Evolutionary conservation across 352 stramenopile species (phyloP).

Genomic region (Phytophthora fragariaefolia): DNA sequence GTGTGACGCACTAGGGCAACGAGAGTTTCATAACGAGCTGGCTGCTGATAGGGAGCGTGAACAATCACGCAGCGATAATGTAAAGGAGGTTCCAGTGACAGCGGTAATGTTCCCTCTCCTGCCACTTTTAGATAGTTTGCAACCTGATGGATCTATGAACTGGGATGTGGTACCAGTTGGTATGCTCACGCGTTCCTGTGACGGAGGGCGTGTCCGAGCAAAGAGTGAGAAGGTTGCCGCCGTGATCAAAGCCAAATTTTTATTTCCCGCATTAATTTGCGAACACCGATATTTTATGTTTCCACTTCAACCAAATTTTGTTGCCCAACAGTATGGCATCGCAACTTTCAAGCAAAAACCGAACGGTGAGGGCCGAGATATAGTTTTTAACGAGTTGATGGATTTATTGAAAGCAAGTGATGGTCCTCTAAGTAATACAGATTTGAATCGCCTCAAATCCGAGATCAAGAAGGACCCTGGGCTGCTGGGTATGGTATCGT

Average conservation of each 20-base stretch:
- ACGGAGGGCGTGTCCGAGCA: background rate
- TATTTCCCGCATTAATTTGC: background rate
- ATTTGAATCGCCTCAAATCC: constrained; percentile 8
- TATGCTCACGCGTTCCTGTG: background rate
- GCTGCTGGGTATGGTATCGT: constrained; percentile 12
- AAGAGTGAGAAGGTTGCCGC: background rate
- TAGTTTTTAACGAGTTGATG: constrained; percentile 25
- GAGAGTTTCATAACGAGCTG: no score
- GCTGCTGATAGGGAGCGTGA: no score
- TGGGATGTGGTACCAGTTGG: background rate
- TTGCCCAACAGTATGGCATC: constrained; percentile 23
- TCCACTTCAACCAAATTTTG: constrained; percentile 25
- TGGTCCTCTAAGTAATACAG: constrained; percentile 7
- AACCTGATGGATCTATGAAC: background rate
- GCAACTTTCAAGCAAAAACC: constrained; percentile 9
- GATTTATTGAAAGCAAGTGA: constrained; percentile 13
- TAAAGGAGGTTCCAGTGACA: no score
- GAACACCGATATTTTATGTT: constrained; percentile 23
- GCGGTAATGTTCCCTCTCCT: background rate
- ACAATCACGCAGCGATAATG: no score
- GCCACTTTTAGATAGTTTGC: background rate
- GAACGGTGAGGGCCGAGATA: background rate
- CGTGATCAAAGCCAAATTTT: constrained; percentile 28
- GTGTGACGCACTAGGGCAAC: constrained; percentile 34
- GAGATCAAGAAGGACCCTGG: constrained; percentile 25